Percentiles rank a stretch among this genome's conserved stretches.
Conservation (phyloP, 805 yeast species). For the Candida nitratophila region DNA sequence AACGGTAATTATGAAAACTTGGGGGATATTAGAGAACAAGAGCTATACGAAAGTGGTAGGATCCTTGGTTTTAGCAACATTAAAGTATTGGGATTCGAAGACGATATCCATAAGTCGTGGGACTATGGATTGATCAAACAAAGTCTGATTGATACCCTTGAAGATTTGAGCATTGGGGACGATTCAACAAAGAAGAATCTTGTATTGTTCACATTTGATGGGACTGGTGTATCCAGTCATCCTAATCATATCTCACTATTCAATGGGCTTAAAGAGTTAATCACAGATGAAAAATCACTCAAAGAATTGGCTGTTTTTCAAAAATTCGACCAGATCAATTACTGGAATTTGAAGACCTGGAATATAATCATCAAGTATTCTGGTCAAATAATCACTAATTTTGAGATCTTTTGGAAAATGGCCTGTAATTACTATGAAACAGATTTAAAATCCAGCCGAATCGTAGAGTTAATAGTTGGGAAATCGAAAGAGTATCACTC, state of each 20-base stretch:
- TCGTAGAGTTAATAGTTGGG: too few relatives aligned
- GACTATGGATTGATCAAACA: conserved; percentile 33
- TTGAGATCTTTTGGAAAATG: conserved; percentile 23
- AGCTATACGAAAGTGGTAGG: conserved; percentile 47
- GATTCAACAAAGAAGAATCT: conserved; percentile 10
- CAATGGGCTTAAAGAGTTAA: conserved; percentile 38
- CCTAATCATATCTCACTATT: conserved; percentile 73
- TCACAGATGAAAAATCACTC: conserved; percentile 6
- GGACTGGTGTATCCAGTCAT: conserved; percentile 75
- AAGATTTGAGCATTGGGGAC: conserved; percentile 2
- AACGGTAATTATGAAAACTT: conserved; percentile 71
- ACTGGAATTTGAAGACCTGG: conserved; percentile 27
- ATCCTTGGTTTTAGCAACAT: conserved; percentile 37
- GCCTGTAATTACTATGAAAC: not conserved
- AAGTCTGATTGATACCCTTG: conserved; percentile 22
- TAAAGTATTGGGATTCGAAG: conserved; percentile 47
- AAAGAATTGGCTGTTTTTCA: not conserved
- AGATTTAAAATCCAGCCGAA: too few relatives aligned
- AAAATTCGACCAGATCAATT: conserved; percentile 1
- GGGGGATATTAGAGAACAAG: conserved; percentile 57
- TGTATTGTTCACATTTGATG: conserved; percentile 72
- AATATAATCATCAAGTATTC: conserved; percentile 38
- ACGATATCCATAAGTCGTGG: conserved; percentile 70
- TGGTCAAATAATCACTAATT: conserved; percentile 34
- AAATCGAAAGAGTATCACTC: too few relatives aligned